Base-by-base conservation (phyloP, 2,329 filamentous ascomycete genomes). In the Karstenula rhodostoma region DNA sequence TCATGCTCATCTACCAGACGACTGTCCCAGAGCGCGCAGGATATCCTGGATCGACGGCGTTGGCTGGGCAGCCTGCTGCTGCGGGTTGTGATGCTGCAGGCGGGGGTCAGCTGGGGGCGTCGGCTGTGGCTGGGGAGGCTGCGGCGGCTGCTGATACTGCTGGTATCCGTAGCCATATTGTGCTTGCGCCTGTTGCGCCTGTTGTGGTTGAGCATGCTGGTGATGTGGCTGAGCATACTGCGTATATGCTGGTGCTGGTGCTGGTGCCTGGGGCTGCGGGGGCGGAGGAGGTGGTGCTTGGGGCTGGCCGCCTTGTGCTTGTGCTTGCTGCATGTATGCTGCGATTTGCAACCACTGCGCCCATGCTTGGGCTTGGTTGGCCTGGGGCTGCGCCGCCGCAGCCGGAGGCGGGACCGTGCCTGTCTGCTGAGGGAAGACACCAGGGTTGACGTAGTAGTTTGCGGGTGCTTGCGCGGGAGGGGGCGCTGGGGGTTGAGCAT, bases 371-470 rank as follows among this genome's bases (percentile, higher is more conserved):
- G 59, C 61, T 48, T 59, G 48, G 44, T 66, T 56, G 17, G 40
- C 32, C 22, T 60, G 58, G 8, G 40, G 15, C 33, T 57, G 58
- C n/a, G 55, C 56, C 55, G 63, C 42, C 58, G 63, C 48, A n/a
- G 56, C 42, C 17, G 58, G 63, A 25, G 43, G 48, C 25, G 62
- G 59, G 46, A 58, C 33, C 23, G 54, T 22, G 2, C 54, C 49
- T 19, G 60, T 48, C 33, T 69, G 69, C 29, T 64, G 57, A 50
- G 63, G 64, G 57, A 67, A 75, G 62, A 73, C 74, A 9, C 67
- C 64, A 19, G 75, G 74, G 53, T 78, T 78, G 43, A 72, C 66
- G 60, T 75, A 77, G n/a, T 72, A 77, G 9, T 72, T 64, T 4
- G 72, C 71, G 10, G 69, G 63, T 3, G 73, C 66, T 10, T 64